These are phyloP conservation scores for Gossypium australe DNA, from an alignment of 345 rosid species.

Conservation along the genomic window DNA sequence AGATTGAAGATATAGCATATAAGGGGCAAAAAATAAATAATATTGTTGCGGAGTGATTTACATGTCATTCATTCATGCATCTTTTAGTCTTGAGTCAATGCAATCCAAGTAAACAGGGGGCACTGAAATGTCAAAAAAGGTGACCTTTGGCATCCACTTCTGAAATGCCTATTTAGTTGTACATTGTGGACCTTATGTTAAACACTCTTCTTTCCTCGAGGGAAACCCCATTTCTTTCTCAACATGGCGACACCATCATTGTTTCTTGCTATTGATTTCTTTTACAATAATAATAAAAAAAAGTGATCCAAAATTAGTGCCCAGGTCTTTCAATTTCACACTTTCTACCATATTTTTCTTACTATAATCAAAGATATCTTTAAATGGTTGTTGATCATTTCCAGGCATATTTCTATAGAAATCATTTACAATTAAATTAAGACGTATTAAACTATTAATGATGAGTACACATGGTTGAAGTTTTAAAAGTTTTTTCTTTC, in stretches of 20 bases:
- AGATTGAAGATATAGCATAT: background rate
- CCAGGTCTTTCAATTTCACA: background rate
- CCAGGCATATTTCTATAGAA: too few relatives aligned
- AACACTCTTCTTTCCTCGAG: constrained; percentile 5
- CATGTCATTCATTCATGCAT: constrained; percentile 16
- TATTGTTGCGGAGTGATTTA: constrained; percentile 19
- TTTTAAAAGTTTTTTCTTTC: background rate
- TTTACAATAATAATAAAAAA: background rate
- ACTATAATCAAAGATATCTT: background rate
- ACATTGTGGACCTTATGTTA: background rate
- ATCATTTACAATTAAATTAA: too few relatives aligned
- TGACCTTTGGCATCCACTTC: constrained; percentile 30
- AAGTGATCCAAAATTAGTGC: background rate
- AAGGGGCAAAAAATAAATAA: background rate
- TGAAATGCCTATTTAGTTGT: constrained; percentile 1
- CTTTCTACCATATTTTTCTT: background rate
- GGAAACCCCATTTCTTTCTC: constrained; percentile 7
- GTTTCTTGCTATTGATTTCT: background rate
- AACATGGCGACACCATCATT: constrained; percentile 35
- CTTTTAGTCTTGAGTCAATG: constrained; percentile 36
- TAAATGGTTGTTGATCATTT: background rate
- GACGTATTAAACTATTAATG: background rate
- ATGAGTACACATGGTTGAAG: background rate
- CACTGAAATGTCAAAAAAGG: constrained; percentile 15
- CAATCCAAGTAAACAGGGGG: constrained; percentile 15